Base-by-base conservation (phyloP, 1,284 basidiomycete species). In the Malassezia equina region DNA sequence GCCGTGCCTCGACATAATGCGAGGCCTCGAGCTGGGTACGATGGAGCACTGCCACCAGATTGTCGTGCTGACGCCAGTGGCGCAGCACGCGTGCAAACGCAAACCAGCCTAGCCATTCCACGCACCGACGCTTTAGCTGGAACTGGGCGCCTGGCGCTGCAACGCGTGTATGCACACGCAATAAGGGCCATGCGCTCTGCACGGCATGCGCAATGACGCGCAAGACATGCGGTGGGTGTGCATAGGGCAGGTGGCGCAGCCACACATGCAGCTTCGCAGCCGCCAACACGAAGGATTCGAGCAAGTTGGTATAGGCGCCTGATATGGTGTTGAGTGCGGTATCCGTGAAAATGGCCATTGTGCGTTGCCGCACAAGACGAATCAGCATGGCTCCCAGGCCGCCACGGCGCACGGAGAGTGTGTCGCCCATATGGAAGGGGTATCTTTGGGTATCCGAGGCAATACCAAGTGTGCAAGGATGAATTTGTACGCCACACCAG, bases 211-310 rank as follows among this genome's bases (percentile, higher is more conserved):
- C 34, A 0, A 63, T 47, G 13, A 56, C 56, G 7, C 36, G 49
- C 25, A 55, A 33, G 17, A 65, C 25, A n/a, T 28, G 60, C 33
- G 6, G 15, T 17, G 47, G 52, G 51, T 60, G 81, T 33, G 66
- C 85, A 25, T 25, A 28, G 12, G 46, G 31, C 33, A 36, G 27
- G 15, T 25, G 21, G 83, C 78, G 44, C 78, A 77, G 49, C 73
- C 94, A 95, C 47, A 82, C 80, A 48, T 87, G 83, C 79, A 90
- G 86, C 77, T 90, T 95, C 79, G 91, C 84, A 0, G 88, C 88
- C 1, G 84, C 81, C 23, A 93, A 75, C n/a, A 88, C 76, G 67
- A 91, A 86, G 66, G 84, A 86, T 73, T 90, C 84, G 71, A 90
- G 90, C 8, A 94, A 78, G 72, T 95, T 98, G 32, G 82, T 72